phyloP scores from a whole-genome alignment of 345 rosid species.

The Salix purpurea region DNA sequence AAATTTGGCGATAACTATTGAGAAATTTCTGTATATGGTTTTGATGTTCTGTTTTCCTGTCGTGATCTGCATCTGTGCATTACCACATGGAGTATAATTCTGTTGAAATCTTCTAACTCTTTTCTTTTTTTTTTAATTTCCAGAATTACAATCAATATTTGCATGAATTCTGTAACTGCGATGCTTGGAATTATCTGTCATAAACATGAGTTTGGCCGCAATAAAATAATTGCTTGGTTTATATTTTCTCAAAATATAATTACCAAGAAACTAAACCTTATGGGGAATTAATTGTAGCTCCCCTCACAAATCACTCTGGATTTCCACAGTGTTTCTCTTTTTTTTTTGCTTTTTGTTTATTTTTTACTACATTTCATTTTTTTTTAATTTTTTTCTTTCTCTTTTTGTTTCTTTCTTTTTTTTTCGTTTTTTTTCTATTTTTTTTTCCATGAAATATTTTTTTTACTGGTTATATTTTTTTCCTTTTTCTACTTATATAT shows the following conservation, averaged over 20 bases:
- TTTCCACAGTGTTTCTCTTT: no score
- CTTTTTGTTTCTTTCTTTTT: no score
- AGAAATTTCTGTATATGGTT: slow-evolving; percentile 11
- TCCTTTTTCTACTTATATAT: no score
- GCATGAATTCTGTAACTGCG: background rate
- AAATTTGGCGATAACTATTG: slow-evolving; percentile 3
- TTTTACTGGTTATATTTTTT: no score
- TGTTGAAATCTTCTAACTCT: background rate
- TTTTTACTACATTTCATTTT: no score
- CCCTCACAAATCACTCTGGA: no score
- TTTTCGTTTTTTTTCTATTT: no score
- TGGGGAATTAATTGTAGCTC: no score
- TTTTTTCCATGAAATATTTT: no score
- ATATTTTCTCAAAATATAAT: background rate
- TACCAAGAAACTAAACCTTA: no score
- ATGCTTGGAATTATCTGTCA: background rate
- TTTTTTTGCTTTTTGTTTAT: no score
- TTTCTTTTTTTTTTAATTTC: background rate
- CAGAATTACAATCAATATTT: background rate
- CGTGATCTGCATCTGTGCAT: background rate
- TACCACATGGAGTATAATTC: background rate
- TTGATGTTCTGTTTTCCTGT: background rate
- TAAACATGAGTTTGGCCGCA: background rate
- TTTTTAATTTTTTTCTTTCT: no score
- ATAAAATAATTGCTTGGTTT: background rate